Percentiles rank a stretch among this genome's conserved stretches.
These are phyloP conservation scores for Lentinula raphanica DNA, from an alignment of 768 basidiomycete genomes.

Conservation along the genomic window DNA sequence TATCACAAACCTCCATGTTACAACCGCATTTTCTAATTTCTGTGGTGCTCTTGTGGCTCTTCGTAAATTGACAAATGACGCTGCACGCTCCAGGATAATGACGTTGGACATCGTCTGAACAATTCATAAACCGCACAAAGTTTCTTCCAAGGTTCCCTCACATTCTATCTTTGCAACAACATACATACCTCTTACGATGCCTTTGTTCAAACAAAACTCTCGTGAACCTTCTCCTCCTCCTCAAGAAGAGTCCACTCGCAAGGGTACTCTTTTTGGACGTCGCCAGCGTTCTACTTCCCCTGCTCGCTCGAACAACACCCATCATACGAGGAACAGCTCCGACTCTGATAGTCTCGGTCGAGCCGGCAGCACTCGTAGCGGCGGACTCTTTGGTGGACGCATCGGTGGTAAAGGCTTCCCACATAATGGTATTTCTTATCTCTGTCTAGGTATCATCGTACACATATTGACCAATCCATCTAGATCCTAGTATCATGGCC, in stretches of 20 bases:
- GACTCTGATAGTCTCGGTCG: conserved; percentile 12
- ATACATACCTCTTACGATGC: conserved; percentile 11
- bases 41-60: neutral
- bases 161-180: neutral
- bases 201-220: conserved; percentile 19
- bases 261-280: conserved; percentile 16
- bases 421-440: neutral
- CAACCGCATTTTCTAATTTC: too few relatives aligned
- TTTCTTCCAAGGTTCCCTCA: neutral
- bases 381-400: conserved; percentile 10
- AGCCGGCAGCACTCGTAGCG: conserved; percentile 9
- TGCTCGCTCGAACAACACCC: conserved; percentile 1
- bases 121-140: neutral
- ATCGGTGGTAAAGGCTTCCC: conserved; percentile 4
- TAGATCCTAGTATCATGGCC: conserved; percentile 29
- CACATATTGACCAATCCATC: neutral
- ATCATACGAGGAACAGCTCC: conserved; percentile 14
- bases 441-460: neutral
- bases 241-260: conserved; percentile 11
- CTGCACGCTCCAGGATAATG: neutral
- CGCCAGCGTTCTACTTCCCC: conserved; percentile 16
- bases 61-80: neutral
- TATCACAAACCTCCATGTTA: neutral
- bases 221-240: conserved; percentile 9
- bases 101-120: neutral